Percentiles rank a stretch among this genome's conserved stretches.
Evolutionary conservation across 140 eudicot genomes (phyloP).

Genomic region (Erigeron philadelphicus): DNA sequence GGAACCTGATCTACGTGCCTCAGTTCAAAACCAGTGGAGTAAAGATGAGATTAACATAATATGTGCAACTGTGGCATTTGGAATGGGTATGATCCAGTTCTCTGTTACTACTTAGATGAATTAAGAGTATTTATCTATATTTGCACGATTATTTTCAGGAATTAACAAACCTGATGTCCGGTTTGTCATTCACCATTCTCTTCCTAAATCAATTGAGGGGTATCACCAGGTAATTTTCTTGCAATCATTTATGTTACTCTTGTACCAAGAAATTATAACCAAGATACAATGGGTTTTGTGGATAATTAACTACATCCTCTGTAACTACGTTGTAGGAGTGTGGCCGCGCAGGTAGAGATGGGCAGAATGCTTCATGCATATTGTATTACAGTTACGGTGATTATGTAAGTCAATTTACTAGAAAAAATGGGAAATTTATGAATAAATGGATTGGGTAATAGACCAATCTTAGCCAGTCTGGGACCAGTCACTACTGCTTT

Average conservation of each 20-base stretch:
- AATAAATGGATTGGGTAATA: too few species aligned
- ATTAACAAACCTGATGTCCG: conserved; percentile 98
- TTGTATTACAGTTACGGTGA: conserved; percentile 84
- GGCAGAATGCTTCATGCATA: conserved; percentile 76
- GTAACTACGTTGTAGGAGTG: conserved; percentile 59
- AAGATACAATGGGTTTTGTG: conserved; percentile 12
- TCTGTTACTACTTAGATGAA: conserved; percentile 19
- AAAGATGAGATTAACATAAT: conserved; percentile 86
- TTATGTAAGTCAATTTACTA: conserved; percentile 60
- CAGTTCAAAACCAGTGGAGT: conserved; percentile 87
- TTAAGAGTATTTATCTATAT: conserved; percentile 17
- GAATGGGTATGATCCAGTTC: conserved; percentile 68
- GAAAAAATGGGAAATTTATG: too few species aligned
- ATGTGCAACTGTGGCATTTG: conserved; percentile 99
- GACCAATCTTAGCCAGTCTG: too few species aligned
- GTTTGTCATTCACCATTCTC: conserved; percentile 93
- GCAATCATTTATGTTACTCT: conserved; percentile 4
- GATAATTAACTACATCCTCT: conserved; percentile 4
- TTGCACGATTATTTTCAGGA: conserved; percentile 42
- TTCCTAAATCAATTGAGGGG: conserved; percentile 98
- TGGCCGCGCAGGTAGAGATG: conserved; percentile 99
- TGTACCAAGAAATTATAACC: neutral
- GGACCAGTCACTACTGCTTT: too few species aligned
- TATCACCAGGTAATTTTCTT: conserved; percentile 74
- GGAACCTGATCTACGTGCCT: conserved; percentile 76